Conservation (phyloP, 2,329 filamentous ascomycete genomes). For the Sordariomycetes sp. region DNA sequence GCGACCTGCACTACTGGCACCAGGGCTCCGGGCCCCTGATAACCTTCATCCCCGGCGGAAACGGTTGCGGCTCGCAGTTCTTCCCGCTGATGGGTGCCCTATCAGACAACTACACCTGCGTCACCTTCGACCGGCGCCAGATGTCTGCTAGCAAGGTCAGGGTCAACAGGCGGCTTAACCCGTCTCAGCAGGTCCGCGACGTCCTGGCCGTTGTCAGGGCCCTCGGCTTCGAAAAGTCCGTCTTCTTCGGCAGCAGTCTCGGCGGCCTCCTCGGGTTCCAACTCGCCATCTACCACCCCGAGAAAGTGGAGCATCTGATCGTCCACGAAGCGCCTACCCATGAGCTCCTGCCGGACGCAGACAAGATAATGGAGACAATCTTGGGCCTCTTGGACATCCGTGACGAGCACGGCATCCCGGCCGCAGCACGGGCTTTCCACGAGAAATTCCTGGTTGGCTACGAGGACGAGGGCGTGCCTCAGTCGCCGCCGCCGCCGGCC, state of each 20-base stretch:
- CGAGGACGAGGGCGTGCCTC: constrained; percentile 14
- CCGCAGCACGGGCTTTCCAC: constrained; percentile 11
- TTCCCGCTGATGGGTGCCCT: constrained; percentile 16
- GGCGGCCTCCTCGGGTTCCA: constrained; percentile 18
- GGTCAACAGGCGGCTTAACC: constrained; percentile 13
- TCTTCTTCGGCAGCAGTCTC: constrained; percentile 18
- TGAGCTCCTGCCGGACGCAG: constrained; percentile 14
- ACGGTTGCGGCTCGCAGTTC: constrained; percentile 20
- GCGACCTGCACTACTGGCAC: constrained; percentile 19
- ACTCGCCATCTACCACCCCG: constrained; percentile 18
- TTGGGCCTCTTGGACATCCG: constrained; percentile 12
- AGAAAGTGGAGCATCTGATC: constrained; percentile 17
- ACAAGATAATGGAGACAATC: constrained; percentile 13
- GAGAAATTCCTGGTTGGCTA: constrained; percentile 13
- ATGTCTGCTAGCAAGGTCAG: constrained; percentile 17
- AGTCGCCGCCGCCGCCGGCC: constrained; percentile 9
- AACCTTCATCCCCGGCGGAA: constrained; percentile 20
- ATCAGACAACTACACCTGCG: constrained; percentile 15
- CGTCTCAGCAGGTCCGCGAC: constrained; percentile 18
- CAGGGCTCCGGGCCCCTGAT: constrained; percentile 18
- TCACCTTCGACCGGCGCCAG: constrained; percentile 21
- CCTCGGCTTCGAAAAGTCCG: constrained; percentile 14
- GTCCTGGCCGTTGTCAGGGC: constrained; percentile 16
- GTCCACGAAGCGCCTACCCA: constrained; percentile 17
- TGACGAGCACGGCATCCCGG: constrained; percentile 10